Evolutionary conservation across 371 early-diverging fungal species (phyloP), one percentile per base, ranked within the genome.

Genomic region (Parasitella parasitica): DNA sequence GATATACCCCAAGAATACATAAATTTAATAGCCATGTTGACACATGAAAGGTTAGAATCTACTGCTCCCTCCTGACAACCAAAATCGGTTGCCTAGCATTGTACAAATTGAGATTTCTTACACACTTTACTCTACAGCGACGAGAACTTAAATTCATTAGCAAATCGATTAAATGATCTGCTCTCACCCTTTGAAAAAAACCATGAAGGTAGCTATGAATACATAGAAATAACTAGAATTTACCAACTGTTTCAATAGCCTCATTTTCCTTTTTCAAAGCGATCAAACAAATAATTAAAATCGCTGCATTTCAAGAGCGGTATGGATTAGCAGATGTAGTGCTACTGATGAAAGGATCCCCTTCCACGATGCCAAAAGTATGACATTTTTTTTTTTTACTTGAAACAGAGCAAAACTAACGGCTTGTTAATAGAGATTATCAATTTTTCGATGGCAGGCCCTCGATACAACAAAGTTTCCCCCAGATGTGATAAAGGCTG

Each of bases 371-470:
- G 34, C 67, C 67, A 27, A 27, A 48, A 26, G 67, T 67, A 62
- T 27, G 22, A 12, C 26, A 9, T 18, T 28, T 39, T 12, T 6
- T 8, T 15, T 4, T 2, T 5, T 8, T 13, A 41, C 15, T 46
- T 1, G n/a, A 39, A 39, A 34, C n/a, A 8, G 46, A 12, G 24
- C 3, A 24, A 46, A 22, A 9, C 46, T 46, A 12, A 46, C 13
- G 3, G 13, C 13, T 20, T 13, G 12, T 20, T 0, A 12, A 24
- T 62, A 80, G 80, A 64, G 75, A 66, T 63, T 86, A 16, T 69
- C 77, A 11, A 59, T 87, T 12, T 82, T 67, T 53, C 71, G 89
- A 28, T 86, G 87, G 87, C 86, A 89, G 63, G 82, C 74, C 11
- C 67, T 76, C 53, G 80, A 83, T 66, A 64, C 78, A 5, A 65